Evolutionary conservation across 1,139 yeast genomes (phyloP).

Genomic region (Diutina catenulata): DNA sequence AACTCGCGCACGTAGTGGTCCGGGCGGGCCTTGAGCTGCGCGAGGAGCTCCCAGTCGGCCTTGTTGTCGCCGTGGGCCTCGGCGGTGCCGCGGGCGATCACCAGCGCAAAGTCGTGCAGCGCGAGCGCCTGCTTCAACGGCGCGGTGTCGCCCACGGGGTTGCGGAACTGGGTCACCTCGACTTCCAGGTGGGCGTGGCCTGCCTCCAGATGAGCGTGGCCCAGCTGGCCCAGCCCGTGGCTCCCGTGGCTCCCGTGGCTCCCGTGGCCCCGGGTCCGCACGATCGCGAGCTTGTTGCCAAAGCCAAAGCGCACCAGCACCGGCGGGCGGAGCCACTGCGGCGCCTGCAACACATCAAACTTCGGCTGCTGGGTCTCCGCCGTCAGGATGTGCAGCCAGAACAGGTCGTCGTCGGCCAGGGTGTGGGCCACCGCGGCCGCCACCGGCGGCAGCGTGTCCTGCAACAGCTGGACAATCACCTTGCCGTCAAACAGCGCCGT

Average conservation of each 20-base stretch:
- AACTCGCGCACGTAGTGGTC: slow-evolving; percentile 36
- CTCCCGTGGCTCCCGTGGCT: no score
- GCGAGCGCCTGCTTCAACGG: slow-evolving; percentile 41
- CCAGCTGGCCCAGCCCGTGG: no score
- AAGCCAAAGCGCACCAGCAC: slow-evolving; percentile 77
- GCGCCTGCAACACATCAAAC: slow-evolving; percentile 67
- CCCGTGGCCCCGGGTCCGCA: no score
- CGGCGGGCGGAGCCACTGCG: slow-evolving; percentile 78
- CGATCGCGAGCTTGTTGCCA: slow-evolving; percentile 76
- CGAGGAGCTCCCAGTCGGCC: slow-evolving; percentile 70
- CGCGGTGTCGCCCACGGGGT: slow-evolving; percentile 15
- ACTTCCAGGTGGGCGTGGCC: slow-evolving; percentile 34
- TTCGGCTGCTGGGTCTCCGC: slow-evolving; percentile 52
- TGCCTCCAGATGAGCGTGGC: no score
- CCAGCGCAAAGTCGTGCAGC: slow-evolving; percentile 37
- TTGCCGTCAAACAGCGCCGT: slow-evolving; percentile 90
- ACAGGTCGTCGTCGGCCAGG: slow-evolving; percentile 44
- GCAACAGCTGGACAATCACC: slow-evolving; percentile 72
- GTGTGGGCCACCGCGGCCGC: slow-evolving; percentile 2
- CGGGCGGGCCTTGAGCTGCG: slow-evolving; percentile 28
- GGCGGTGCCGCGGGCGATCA: slow-evolving; percentile 36
- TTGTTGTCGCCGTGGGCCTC: slow-evolving; percentile 41
- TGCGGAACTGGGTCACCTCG: slow-evolving; percentile 36
- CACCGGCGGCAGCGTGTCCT: slow-evolving; percentile 55
- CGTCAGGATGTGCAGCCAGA: slow-evolving; percentile 73